A percentile compares a stretch with the other conserved stretches of the same genome.
These are phyloP conservation scores for Biscogniauxia sp. DNA, from an alignment of 2,329 filamentous ascomycete species.

Conservation along the genomic window DNA sequence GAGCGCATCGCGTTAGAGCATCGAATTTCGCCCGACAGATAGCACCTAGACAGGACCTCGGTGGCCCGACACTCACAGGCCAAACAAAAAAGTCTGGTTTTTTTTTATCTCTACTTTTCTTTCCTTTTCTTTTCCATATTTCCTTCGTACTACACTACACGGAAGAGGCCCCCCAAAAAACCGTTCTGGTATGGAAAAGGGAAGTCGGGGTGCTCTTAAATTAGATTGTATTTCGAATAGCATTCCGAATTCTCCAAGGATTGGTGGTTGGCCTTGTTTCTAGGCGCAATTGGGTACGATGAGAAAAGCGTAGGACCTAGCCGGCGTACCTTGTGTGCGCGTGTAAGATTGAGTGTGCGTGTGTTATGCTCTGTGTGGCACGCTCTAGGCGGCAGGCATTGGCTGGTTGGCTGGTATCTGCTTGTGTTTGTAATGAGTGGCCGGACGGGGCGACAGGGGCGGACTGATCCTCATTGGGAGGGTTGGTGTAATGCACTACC, in stretches of 20 bases:
- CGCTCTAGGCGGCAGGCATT: neutral
- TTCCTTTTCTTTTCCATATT: conserved; percentile 9
- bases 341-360: conserved; percentile 3
- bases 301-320: conserved; percentile 9
- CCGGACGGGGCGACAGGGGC: conserved; percentile 4
- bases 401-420: conserved; percentile 2
- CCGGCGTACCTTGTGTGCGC: conserved; percentile 6
- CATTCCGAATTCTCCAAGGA: conserved; percentile 38
- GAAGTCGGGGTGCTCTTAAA: conserved; percentile 33
- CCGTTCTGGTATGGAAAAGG: conserved; percentile 25
- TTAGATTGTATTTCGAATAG: conserved; percentile 45
- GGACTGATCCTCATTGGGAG: conserved; percentile 1
- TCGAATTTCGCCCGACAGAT: conserved; percentile 8
- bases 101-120: neutral
- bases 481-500: neutral
- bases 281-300: conserved; percentile 19
- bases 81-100: neutral
- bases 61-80: neutral
- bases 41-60: neutral
- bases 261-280: conserved; percentile 27
- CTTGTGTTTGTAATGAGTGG: conserved; percentile 11
- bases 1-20: conserved; percentile 13
- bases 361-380: conserved; percentile 6
- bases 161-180: conserved; percentile 9
- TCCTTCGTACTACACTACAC: conserved; percentile 6